A percentile compares a stretch with the other conserved stretches of the same genome.
These are phyloP conservation scores for Neurospora hispaniola DNA, from an alignment of 495 filamentous ascomycete genomes.

Conservation along the genomic window DNA sequence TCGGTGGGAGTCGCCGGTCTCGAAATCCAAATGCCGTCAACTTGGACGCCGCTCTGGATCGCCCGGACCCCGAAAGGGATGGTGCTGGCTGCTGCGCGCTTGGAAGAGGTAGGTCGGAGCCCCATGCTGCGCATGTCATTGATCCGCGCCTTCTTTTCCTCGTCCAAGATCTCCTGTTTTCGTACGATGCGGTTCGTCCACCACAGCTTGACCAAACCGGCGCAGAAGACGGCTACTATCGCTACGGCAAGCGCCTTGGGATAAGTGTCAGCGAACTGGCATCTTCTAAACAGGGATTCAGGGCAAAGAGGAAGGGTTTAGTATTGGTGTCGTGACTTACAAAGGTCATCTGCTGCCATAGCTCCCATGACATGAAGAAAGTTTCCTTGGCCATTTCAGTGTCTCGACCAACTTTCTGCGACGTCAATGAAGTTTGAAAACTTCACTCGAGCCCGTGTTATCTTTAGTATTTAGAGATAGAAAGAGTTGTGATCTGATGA, in stretches of 20 bases:
- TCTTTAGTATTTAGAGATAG: neutral
- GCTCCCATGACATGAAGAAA: constrained; percentile 69
- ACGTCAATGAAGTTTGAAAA: neutral
- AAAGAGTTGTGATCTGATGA: neutral
- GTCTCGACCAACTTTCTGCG: neutral
- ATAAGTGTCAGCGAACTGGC: constrained; percentile 12
- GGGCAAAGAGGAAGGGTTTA: neutral
- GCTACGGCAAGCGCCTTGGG: constrained; percentile 34
- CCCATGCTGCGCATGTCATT: constrained; percentile 43
- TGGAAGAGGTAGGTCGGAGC: constrained; percentile 16
- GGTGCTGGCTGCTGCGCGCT: constrained; percentile 37
- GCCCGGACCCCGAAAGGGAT: constrained; percentile 86
- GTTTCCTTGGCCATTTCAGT: constrained; percentile 13
- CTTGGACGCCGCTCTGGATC: constrained; percentile 72
- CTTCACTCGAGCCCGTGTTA: neutral
- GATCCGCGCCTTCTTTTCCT: constrained; percentile 48
- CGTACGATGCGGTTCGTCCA: constrained; percentile 54
- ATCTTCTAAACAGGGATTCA: neutral
- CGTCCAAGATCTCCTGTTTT: constrained; percentile 55
- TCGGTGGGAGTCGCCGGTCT: constrained; percentile 45
- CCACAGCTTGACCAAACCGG: constrained; percentile 45
- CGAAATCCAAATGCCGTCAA: constrained; percentile 87
- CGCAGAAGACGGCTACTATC: constrained; percentile 41
- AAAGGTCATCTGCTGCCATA: constrained; percentile 89
- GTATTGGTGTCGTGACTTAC: constrained; percentile 42